Conservation (phyloP, 192 early-diverging fungal species). For the Umbelopsis sp. region DNA sequence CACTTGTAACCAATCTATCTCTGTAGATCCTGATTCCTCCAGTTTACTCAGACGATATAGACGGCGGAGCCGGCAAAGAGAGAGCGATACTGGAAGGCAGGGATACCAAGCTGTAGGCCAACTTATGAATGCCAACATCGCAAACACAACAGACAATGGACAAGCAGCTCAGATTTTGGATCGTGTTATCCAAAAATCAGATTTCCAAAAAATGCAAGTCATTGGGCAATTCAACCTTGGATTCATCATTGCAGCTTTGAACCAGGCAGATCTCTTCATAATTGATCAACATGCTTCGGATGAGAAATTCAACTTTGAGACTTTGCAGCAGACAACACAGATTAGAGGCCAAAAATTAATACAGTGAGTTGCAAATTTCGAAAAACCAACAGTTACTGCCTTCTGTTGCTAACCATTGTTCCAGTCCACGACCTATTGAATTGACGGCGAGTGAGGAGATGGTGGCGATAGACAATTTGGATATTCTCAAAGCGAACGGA, state of each 20-base stretch:
- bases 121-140: constrained; percentile 41
- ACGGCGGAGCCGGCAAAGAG: not conserved
- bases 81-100: not conserved
- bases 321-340: constrained; percentile 60
- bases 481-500: constrained; percentile 78
- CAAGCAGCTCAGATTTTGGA: constrained; percentile 46
- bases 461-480: constrained; percentile 71
- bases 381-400: not conserved
- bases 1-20: not conserved
- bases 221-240: constrained; percentile 97
- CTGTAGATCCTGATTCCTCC: not conserved
- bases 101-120: not conserved
- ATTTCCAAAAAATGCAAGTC: constrained; percentile 85
- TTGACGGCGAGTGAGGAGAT: constrained; percentile 80
- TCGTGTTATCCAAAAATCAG: constrained; percentile 68
- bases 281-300: constrained; percentile 98
- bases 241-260: constrained; percentile 83
- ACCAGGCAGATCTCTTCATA: constrained; percentile 80
- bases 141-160: constrained; percentile 46
- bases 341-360: constrained; percentile 73
- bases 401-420: constrained; percentile 9
- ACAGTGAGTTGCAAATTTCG: constrained; percentile 36
- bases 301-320: constrained; percentile 98
- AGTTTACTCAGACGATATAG: not conserved
- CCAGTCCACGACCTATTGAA: constrained; percentile 65